Evolutionary conservation across 306 rosid species (phyloP).

Genomic region (Carpinus viminea): DNA sequence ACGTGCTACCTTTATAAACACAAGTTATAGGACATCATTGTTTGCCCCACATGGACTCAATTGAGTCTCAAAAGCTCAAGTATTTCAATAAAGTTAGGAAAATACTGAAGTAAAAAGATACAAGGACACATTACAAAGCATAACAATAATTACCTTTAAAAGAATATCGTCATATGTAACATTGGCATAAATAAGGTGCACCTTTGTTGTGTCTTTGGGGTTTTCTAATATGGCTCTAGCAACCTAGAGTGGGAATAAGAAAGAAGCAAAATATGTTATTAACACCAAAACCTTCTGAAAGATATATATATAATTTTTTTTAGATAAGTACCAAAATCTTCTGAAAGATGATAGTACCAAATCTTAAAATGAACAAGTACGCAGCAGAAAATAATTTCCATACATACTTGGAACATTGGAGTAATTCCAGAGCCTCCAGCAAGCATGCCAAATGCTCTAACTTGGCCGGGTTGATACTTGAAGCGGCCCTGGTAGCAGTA

Average conservation of each 20-base stretch:
- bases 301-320: background rate
- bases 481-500: conserved; percentile 82
- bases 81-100: conserved; percentile 12
- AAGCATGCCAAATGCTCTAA: conserved; percentile 96
- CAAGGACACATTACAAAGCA: background rate
- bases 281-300: background rate
- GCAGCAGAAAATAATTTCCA: conserved; percentile 9
- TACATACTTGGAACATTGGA: conserved; percentile 92
- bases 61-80: conserved; percentile 11
- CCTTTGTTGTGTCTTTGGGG: conserved; percentile 81
- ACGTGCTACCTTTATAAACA: background rate
- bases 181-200: conserved; percentile 96
- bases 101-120: background rate
- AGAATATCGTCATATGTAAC: conserved; percentile 87
- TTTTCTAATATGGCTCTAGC: conserved; percentile 91
- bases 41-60: background rate
- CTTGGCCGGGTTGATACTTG: conserved; percentile 82
- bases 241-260: conserved; percentile 50
- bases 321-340: background rate
- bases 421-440: conserved; percentile 99
- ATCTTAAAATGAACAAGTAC: conserved; percentile 19
- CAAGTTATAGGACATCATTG: conserved; percentile 13
- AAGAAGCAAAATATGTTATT: conserved; percentile 14
- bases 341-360: background rate
- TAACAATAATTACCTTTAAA: conserved; percentile 60